A percentile compares a stretch with the other conserved stretches of the same genome.
phyloP scores from a whole-genome alignment of 768 basidiomycete species.

The Hemileccinum impolitum region DNA sequence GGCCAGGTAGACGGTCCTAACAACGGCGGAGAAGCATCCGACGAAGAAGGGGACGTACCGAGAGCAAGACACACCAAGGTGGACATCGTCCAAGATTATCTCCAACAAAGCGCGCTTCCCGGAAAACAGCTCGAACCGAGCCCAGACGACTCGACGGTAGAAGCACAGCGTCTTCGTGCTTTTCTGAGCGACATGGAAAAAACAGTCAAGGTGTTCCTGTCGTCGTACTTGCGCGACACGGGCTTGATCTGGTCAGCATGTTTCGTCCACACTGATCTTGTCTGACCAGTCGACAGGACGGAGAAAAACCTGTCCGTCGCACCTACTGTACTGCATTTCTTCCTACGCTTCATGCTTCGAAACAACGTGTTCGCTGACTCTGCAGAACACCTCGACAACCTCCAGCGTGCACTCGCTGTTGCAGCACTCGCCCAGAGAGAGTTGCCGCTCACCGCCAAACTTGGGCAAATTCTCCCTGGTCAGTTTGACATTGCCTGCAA shows the following conservation, averaged over 20 bases:
- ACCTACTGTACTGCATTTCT: slow-evolving; percentile 44
- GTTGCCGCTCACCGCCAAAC: slow-evolving; percentile 39
- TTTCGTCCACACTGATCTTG: background rate
- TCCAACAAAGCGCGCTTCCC: slow-evolving; percentile 28
- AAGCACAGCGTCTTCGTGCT: slow-evolving; percentile 31
- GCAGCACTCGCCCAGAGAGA: slow-evolving; percentile 37
- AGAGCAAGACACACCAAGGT: slow-evolving; percentile 18
- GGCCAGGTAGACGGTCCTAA: slow-evolving; percentile 27
- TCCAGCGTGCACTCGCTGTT: slow-evolving; percentile 45
- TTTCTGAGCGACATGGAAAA: slow-evolving; percentile 64
- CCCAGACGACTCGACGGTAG: slow-evolving; percentile 8
- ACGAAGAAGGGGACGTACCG: slow-evolving; percentile 25
- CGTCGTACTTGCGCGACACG: slow-evolving; percentile 60
- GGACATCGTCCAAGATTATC: slow-evolving; percentile 25
- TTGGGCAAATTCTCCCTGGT: slow-evolving; percentile 39
- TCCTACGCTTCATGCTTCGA: slow-evolving; percentile 43
- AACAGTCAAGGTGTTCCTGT: slow-evolving; percentile 63
- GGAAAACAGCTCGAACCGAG: slow-evolving; percentile 28
- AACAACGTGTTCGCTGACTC: slow-evolving; percentile 39
- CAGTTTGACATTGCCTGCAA: slow-evolving; percentile 48
- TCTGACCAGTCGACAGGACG: slow-evolving; percentile 33
- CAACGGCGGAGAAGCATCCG: slow-evolving; percentile 31
- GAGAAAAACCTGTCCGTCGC: slow-evolving; percentile 40
- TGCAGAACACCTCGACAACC: slow-evolving; percentile 16
- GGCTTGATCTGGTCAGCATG: slow-evolving; percentile 59